Conservation (phyloP, 2,329 filamentous ascomycete species). For the Penicillium brevicompactum region DNA sequence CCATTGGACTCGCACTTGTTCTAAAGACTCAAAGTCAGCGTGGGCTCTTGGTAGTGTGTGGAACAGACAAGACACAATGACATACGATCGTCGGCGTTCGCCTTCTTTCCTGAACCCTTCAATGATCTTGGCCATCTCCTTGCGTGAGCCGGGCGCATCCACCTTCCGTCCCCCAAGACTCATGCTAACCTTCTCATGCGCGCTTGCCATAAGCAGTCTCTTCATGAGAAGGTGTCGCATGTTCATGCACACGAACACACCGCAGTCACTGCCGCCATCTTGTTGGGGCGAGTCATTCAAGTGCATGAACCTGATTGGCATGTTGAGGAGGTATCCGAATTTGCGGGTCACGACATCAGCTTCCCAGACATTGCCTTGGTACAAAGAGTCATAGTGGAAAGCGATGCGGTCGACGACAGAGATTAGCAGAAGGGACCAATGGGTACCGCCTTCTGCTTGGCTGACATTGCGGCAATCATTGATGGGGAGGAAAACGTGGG, state of each 20-base stretch:
- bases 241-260: constrained; percentile 90
- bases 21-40: constrained; percentile 2
- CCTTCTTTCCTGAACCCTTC: constrained; percentile 85
- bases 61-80: constrained; percentile 23
- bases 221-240: constrained; percentile 94
- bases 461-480: constrained; percentile 81
- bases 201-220: constrained; percentile 75
- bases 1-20: constrained; percentile 25
- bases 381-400: constrained; percentile 94
- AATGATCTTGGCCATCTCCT: constrained; percentile 90
- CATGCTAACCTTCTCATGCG: constrained; percentile 89
- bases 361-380: constrained; percentile 72
- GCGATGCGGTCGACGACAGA: constrained; percentile 84
- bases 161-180: constrained; percentile 83
- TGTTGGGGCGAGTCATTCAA: constrained; percentile 86
- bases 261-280: constrained; percentile 89
- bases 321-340: constrained; percentile 68
- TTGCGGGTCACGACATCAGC: constrained; percentile 70
- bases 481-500: constrained; percentile 93
- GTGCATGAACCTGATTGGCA: constrained; percentile 71
- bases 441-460: constrained; percentile 83
- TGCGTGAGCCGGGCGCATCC: constrained; percentile 76
- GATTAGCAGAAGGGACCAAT: constrained; percentile 93
- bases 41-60: neutral
- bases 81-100: constrained; percentile 78